Evolutionary conservation across 768 basidiomycete genomes (phyloP).

Genomic region (Rhodocollybia butyracea): DNA sequence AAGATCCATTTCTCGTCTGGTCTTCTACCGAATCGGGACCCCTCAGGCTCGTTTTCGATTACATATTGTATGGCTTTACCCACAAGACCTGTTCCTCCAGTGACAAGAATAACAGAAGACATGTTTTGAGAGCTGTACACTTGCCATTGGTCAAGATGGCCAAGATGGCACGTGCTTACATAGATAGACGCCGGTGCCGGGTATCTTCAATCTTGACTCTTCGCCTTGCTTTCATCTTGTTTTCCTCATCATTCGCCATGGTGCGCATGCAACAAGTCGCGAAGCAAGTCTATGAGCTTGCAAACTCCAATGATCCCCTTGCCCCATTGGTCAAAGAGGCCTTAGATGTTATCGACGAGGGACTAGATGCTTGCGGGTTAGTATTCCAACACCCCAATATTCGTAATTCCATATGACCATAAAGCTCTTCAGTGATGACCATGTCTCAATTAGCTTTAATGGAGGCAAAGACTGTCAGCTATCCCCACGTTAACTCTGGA

Average conservation of each 20-base stretch:
- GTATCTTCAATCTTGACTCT: neutral
- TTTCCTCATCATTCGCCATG: neutral
- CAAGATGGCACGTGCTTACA: too few relatives aligned
- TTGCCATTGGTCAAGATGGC: too few relatives aligned
- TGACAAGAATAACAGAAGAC: constrained; percentile 66
- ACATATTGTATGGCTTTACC: constrained; percentile 80
- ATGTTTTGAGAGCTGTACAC: constrained; percentile 15
- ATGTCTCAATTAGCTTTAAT: constrained; percentile 90
- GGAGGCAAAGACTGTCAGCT: constrained; percentile 96
- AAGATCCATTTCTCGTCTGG: constrained; percentile 87
- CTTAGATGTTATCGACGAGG: constrained; percentile 73
- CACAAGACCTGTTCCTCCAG: constrained; percentile 84
- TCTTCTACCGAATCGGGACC: constrained; percentile 74
- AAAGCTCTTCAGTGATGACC: constrained; percentile 48
- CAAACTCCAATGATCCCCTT: constrained; percentile 51
- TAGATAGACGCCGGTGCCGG: too few relatives aligned
- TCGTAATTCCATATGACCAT: neutral
- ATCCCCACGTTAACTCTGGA: neutral
- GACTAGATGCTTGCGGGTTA: constrained; percentile 78
- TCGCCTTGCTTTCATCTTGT: too few relatives aligned
- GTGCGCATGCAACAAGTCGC: constrained; percentile 37
- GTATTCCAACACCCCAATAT: constrained; percentile 26
- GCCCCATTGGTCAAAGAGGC: constrained; percentile 72
- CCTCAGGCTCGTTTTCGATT: constrained; percentile 74
- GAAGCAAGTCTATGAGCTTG: constrained; percentile 59